Conservation (phyloP, 805 yeast genomes). For the Candida saitoana region DNA sequence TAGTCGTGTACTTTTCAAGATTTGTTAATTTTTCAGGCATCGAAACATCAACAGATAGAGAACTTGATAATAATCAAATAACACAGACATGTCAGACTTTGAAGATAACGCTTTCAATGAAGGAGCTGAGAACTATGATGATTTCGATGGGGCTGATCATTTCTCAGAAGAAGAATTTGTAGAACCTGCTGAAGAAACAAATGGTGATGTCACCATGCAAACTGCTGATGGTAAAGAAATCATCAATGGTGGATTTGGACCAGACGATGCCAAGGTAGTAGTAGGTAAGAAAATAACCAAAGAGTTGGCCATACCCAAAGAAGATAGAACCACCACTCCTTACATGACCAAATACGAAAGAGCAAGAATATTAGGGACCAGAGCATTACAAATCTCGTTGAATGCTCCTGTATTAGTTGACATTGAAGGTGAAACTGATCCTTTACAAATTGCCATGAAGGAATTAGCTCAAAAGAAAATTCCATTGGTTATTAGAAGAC, state of each 20-base stretch:
- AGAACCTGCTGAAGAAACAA: slow-evolving; percentile 29
- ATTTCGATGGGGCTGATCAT: slow-evolving; percentile 77
- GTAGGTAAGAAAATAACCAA: slow-evolving; percentile 53
- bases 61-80: neutral
- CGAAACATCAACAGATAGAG: slow-evolving; percentile 1
- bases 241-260: slow-evolving; percentile 65
- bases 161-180: slow-evolving; percentile 67
- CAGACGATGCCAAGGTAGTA: slow-evolving; percentile 46
- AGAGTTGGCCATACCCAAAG: slow-evolving; percentile 85
- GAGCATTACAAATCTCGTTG: slow-evolving; percentile 96
- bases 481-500: slow-evolving; percentile 92
- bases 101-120: slow-evolving; percentile 59
- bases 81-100: slow-evolving; percentile 34
- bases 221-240: slow-evolving; percentile 72
- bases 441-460: slow-evolving; percentile 95
- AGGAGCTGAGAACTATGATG: slow-evolving; percentile 65
- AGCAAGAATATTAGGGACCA: slow-evolving; percentile 94
- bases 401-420: slow-evolving; percentile 98
- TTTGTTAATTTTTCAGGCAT: slow-evolving; percentile 4
- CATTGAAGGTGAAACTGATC: slow-evolving; percentile 98
- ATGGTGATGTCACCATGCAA: slow-evolving; percentile 41
- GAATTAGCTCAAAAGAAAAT: slow-evolving; percentile 92
- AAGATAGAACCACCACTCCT: slow-evolving; percentile 90
- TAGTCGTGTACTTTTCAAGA: slow-evolving; percentile 2
- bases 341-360: slow-evolving; percentile 98